Conservation (phyloP, 495 filamentous ascomycete genomes). For the Barbatosphaeria neglecta region DNA sequence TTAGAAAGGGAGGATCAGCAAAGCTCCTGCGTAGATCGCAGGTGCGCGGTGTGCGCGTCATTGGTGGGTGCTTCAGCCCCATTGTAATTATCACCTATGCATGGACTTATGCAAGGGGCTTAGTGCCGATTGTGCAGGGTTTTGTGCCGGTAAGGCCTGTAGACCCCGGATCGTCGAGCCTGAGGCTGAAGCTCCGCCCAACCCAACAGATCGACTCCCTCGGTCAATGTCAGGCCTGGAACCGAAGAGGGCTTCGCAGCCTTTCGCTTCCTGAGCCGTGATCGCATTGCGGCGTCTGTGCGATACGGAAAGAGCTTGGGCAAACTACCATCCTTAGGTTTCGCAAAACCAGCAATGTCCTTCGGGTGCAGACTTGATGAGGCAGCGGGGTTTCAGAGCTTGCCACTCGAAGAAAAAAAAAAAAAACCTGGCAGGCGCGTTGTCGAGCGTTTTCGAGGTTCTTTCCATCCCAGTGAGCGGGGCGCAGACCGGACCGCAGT, state of each 20-base stretch:
- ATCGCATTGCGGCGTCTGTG: too few species aligned
- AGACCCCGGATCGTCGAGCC: neutral
- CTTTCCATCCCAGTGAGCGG: too few species aligned
- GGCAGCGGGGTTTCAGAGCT: neutral
- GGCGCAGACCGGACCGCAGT: too few species aligned
- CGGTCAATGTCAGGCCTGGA: too few species aligned
- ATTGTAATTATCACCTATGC: too few species aligned
- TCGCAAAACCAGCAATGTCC: neutral
- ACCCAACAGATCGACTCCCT: too few species aligned
- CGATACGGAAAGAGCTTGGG: neutral
- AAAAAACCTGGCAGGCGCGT: too few species aligned
- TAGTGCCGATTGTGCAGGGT: neutral
- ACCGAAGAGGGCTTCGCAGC: too few species aligned
- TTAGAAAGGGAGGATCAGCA: neutral
- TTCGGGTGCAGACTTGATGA: too few species aligned
- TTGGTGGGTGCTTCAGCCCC: neutral
- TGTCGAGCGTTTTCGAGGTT: too few species aligned
- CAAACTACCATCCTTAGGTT: neutral
- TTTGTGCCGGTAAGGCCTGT: neutral
- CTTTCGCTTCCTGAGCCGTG: too few species aligned
- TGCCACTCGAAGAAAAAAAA: neutral
- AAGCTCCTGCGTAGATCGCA: neutral
- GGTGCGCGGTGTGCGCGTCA: slow-evolving; percentile 1
- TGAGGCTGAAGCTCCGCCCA: neutral
- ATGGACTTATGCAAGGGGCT: neutral